Evolutionary conservation across 768 basidiomycete genomes (phyloP).

Genomic region (Pleurotus eryngii): DNA sequence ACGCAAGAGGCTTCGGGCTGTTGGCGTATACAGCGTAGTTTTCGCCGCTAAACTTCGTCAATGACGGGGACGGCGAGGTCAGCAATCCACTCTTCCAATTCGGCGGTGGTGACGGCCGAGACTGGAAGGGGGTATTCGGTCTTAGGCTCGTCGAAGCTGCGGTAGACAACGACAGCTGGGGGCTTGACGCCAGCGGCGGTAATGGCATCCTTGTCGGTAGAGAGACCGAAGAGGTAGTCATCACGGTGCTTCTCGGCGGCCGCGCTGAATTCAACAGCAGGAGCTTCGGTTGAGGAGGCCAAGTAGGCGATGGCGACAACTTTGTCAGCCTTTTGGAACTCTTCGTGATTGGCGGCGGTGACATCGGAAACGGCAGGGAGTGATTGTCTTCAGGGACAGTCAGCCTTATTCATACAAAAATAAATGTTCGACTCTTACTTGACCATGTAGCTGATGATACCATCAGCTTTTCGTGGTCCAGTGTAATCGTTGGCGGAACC

Average conservation of each 20-base stretch:
- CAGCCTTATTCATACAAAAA: constrained; percentile 1
- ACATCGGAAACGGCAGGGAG: constrained; percentile 90
- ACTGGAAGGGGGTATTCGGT: constrained; percentile 65
- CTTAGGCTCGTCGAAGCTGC: constrained; percentile 83
- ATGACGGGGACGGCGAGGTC: constrained; percentile 85
- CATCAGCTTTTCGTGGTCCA: constrained; percentile 92
- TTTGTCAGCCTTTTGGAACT: constrained; percentile 87
- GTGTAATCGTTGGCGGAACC: constrained; percentile 78
- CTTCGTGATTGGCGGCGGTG: constrained; percentile 69
- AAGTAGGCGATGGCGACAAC: constrained; percentile 88
- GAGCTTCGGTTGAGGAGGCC: constrained; percentile 64
- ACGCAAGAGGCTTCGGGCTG: constrained; percentile 85
- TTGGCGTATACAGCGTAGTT: constrained; percentile 86
- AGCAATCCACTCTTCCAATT: constrained; percentile 75
- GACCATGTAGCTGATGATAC: constrained; percentile 94
- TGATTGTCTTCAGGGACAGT: constrained; percentile 58
- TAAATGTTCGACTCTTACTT: constrained; percentile 55
- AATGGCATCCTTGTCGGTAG: constrained; percentile 67
- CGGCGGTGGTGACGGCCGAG: constrained; percentile 49
- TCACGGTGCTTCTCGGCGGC: constrained; percentile 89
- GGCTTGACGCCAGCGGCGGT: constrained; percentile 70
- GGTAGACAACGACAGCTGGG: constrained; percentile 90
- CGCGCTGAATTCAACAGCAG: constrained; percentile 70
- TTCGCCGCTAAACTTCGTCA: constrained; percentile 88
- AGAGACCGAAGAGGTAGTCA: constrained; percentile 87